phyloP scores from a whole-genome alignment of 176 grass and related monocot genomes.

The Hordeum marinum region DNA sequence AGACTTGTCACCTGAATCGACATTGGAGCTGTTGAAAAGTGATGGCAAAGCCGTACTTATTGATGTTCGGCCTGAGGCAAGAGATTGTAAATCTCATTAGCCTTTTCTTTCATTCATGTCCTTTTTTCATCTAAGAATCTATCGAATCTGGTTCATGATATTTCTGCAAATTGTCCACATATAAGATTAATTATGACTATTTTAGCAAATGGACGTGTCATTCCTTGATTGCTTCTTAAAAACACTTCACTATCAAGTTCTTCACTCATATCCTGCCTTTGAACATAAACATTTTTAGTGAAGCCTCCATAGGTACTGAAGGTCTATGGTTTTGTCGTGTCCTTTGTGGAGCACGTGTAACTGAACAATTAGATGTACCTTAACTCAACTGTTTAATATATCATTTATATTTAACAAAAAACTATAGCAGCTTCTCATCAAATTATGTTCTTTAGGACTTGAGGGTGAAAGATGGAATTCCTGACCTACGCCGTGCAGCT shows the following conservation, averaged over 20 bases:
- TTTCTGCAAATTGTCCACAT: not conserved
- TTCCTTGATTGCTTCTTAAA: not conserved
- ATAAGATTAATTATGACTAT: not conserved
- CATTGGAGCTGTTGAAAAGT: slow-evolving; percentile 74
- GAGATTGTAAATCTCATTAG: slow-evolving; percentile 93
- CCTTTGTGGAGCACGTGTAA: not conserved
- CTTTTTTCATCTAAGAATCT: slow-evolving; percentile 30
- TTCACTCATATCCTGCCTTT: not conserved
- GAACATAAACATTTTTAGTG: not conserved
- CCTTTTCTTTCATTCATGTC: slow-evolving; percentile 51
- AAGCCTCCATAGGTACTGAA: not conserved
- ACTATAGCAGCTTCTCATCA: slow-evolving; percentile 23
- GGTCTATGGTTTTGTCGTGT: not conserved
- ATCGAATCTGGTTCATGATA: not conserved
- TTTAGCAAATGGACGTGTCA: not conserved
- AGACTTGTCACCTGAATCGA: slow-evolving; percentile 67
- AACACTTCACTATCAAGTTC: not conserved
- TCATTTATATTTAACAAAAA: not conserved
- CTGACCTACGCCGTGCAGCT: slow-evolving; percentile 81
- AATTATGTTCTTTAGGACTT: slow-evolving; percentile 63
- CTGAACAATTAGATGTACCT: not conserved
- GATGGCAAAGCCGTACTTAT: slow-evolving; percentile 78
- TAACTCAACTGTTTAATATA: not conserved
- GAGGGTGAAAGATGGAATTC: slow-evolving; percentile 78
- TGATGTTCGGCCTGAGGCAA: slow-evolving; percentile 99